Evolutionary conservation across 2,329 filamentous ascomycete genomes (phyloP), one percentile per base, ranked within the genome.

Genomic region (Pseudodiploospora longispora): DNA sequence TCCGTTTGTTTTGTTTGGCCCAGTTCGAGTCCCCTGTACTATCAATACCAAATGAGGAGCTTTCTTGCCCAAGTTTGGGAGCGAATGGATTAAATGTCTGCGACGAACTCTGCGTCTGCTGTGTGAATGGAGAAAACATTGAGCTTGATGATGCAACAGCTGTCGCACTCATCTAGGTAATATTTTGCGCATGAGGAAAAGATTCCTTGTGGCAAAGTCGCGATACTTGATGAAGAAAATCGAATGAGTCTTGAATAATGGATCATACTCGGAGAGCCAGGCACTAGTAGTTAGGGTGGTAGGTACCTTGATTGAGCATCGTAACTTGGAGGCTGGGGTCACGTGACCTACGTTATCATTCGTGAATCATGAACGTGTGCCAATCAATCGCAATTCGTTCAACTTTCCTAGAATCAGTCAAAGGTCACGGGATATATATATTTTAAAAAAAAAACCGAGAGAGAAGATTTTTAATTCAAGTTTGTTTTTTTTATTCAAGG

Each of bases 61-160:
- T 46, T 43, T 50, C 50, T 41, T 46, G 33, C 47, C 46, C 27
- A 52, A 53, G 50, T 40, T 44, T 55, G 38, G 50, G 48, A 43
- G 62, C 62, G 56, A 67, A 67, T 19, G 62, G 62, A 47, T 64
- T 67, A 47, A 55, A 53, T 45, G 56, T 58, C 47, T 60, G 54
- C 56, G 63, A 57, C 51, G 58, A 54, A 52, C 55, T 58, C 51
- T 57, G 54, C 59, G 62, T 59, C 54, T 61, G 55, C 52, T 61
- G 59, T 51, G 59, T 56, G 47, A 65, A 59, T 43, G 60, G 51
- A 47, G 64, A 61, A 58, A 63, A 61, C 64, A 67, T 67, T 55
- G 59, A 56, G 55, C 51, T 59, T 54, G 63, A 64, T 60, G 63
- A 63, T 63, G 64, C 65, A 65, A 65, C 63, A 47, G 49, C 50